Percentiles rank a stretch among this genome's conserved stretches.
Conservation (phyloP, 441 rosid species). For the Aquilaria agallochum region DNA sequence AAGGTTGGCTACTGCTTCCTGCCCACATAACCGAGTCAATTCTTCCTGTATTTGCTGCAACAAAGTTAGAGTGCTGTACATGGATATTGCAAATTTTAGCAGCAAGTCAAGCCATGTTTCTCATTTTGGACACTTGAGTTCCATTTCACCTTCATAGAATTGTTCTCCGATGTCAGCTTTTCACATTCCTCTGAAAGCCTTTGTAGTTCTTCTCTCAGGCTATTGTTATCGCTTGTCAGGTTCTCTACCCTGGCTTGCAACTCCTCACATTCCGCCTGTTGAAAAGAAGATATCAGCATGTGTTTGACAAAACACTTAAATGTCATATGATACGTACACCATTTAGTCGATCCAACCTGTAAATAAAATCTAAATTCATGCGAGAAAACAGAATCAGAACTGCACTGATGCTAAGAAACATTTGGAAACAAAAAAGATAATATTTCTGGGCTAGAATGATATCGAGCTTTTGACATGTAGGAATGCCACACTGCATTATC, state of each 20-base stretch:
- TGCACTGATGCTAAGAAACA: too few relatives aligned
- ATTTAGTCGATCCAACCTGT: too few relatives aligned
- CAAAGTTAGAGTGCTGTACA: background rate
- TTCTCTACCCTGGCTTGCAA: slow-evolving; percentile 74
- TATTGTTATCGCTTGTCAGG: slow-evolving; percentile 55
- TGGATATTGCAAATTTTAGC: too few relatives aligned
- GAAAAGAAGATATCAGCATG: slow-evolving; percentile 1
- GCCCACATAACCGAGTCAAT: slow-evolving; percentile 57
- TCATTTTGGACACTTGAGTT: background rate
- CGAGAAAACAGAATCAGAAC: too few relatives aligned
- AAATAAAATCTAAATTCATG: too few relatives aligned
- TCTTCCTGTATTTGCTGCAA: slow-evolving; percentile 66
- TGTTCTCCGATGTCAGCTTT: slow-evolving; percentile 81
- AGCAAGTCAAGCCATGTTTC: too few relatives aligned
- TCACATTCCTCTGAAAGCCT: slow-evolving; percentile 84
- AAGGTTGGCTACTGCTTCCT: slow-evolving; percentile 69
- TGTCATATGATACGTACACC: too few relatives aligned
- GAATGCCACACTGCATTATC: too few relatives aligned
- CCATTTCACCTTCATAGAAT: slow-evolving; percentile 16
- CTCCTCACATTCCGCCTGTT: slow-evolving; percentile 93
- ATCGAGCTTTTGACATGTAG: too few relatives aligned
- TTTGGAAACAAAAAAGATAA: too few relatives aligned
- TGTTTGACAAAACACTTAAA: too few relatives aligned
- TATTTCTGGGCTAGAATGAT: too few relatives aligned
- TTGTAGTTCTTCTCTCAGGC: slow-evolving; percentile 72